phyloP scores from a whole-genome alignment of 148 eudicot species.

The Rhododendron griersonianum region DNA sequence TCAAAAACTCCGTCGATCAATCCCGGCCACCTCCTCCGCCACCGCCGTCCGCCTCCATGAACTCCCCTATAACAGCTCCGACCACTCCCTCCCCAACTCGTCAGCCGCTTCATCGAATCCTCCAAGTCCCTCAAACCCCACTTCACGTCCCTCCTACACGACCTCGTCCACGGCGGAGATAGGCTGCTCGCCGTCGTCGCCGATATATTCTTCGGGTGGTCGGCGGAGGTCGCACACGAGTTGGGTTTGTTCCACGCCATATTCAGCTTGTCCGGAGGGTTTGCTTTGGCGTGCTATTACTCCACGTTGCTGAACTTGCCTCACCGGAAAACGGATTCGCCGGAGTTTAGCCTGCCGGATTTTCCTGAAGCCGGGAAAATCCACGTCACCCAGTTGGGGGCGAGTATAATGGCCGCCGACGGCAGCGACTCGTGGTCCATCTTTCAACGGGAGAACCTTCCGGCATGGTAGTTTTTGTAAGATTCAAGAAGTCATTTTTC shows the following conservation, averaged over 20 bases:
- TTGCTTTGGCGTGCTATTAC: conserved; percentile 35
- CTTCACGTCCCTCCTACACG: conserved; percentile 21
- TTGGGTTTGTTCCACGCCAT: conserved; percentile 30
- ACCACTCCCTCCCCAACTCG: conserved; percentile 33
- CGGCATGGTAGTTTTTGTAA: conserved; percentile 18
- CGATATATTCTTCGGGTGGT: conserved; percentile 49
- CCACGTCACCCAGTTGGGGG: conserved; percentile 33
- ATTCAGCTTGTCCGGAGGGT: conserved; percentile 36
- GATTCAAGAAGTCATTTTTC: no score
- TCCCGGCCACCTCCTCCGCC: conserved; percentile 16
- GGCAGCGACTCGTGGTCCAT: conserved; percentile 33
- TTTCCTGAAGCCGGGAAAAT: conserved; percentile 35
- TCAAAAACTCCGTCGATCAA: conserved; percentile 26
- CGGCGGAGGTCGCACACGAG: conserved; percentile 27
- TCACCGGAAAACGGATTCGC: conserved; percentile 12
- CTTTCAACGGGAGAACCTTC: conserved; percentile 18
- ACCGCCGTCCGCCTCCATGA: conserved; percentile 24
- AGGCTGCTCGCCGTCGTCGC: conserved; percentile 40
- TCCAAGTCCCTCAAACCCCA: conserved; percentile 30
- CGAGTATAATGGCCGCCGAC: conserved; percentile 21
- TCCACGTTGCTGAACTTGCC: conserved; percentile 44
- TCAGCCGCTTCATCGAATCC: conserved; percentile 24
- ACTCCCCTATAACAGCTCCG: conserved; percentile 42
- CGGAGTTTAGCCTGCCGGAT: conserved; percentile 30
- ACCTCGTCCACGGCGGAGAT: conserved; percentile 13